Base-by-base conservation (phyloP, 352 stramenopile species). In the Phytophthora sp. region DNA sequence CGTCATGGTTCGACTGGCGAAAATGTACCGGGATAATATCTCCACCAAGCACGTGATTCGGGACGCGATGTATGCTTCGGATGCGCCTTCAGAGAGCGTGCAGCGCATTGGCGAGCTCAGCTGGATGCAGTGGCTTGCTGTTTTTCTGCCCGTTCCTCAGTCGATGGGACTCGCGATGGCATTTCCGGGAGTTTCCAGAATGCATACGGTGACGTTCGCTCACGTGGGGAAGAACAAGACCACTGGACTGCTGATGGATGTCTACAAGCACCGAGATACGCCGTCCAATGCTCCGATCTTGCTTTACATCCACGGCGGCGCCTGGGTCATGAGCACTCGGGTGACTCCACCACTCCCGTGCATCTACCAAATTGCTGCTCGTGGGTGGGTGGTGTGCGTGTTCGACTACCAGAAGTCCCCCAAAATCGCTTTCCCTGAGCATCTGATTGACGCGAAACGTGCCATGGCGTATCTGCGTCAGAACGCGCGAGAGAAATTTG, bases 281-380 rank as follows among this genome's bases (percentile, higher is more conserved):
- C 65, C 69, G 9, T 51, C 74, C 4, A 90, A 90, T 18, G 79
- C 84, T n/a, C 85, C 85, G 1, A 87, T 93, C 42, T 29, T 93
- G 26, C 47, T 93, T 24, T 93, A 91, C 56, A 80, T 93, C 49
- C 85, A 93, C 59, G 85, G 85, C n/a, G 85, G 85, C n/a, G 83
- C 71, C 5, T 93, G 85, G 85, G 64, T 92, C 53, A 70, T 91
- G 58, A 84, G 85, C 51, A 82, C 73, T 18, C 79, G 80, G 1
- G 46, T 73, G 21, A 74, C 68, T 24, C 73, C 80, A 8, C 80
- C 80, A 12, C 57, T 89, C 13, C 74, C 83, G 20, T 69, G 89
- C 4, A 67, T 93, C 45, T 90, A 92, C 45, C 79, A 91, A 50
- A 74, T 91, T 33, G 70, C 57, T 23, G 61, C 70, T 45, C 46